Percentiles rank a stretch among this genome's conserved stretches.
phyloP scores from a whole-genome alignment of 768 basidiomycete species.

The Pisolithus albus region DNA sequence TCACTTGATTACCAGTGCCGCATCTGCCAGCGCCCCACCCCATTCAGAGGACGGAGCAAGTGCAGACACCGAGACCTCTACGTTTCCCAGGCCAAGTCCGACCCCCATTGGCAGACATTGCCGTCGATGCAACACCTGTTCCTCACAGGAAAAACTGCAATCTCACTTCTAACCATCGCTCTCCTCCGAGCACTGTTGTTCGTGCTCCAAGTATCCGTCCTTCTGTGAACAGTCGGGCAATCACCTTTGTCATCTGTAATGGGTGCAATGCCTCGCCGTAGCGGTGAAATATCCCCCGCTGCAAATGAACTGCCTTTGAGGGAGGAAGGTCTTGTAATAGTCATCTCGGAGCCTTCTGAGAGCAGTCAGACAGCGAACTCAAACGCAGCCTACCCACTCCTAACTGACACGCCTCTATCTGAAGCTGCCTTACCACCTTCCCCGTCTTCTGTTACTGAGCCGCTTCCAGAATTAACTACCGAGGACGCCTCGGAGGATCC shows the following conservation, averaged over 20 bases:
- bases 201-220: not conserved
- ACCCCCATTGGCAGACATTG: slow-evolving; percentile 8
- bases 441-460: not conserved
- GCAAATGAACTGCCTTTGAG: not conserved
- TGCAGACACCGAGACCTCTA: slow-evolving; percentile 1
- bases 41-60: not conserved
- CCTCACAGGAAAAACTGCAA: slow-evolving; percentile 4
- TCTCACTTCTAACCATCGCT: not conserved
- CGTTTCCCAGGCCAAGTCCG: slow-evolving; percentile 1
- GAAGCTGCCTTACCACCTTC: slow-evolving; percentile 1
- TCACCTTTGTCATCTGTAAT: slow-evolving; percentile 26
- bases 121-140: slow-evolving; percentile 11
- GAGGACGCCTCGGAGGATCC: not conserved
- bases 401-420: slow-evolving; percentile 3
- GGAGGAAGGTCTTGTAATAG: not conserved
- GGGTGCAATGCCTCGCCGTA: slow-evolving; percentile 16
- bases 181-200: slow-evolving; percentile 3
- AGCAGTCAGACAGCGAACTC: not conserved
- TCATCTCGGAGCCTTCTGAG: slow-evolving; percentile 3
- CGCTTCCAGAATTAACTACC: not conserved
- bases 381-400: slow-evolving; percentile 5
- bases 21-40: not conserved
- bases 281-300: not conserved
- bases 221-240: slow-evolving; percentile 11
- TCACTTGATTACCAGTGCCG: not conserved